phyloP scores from a whole-genome alignment of 495 filamentous ascomycete genomes.

The Penicillium chermesinum region DNA sequence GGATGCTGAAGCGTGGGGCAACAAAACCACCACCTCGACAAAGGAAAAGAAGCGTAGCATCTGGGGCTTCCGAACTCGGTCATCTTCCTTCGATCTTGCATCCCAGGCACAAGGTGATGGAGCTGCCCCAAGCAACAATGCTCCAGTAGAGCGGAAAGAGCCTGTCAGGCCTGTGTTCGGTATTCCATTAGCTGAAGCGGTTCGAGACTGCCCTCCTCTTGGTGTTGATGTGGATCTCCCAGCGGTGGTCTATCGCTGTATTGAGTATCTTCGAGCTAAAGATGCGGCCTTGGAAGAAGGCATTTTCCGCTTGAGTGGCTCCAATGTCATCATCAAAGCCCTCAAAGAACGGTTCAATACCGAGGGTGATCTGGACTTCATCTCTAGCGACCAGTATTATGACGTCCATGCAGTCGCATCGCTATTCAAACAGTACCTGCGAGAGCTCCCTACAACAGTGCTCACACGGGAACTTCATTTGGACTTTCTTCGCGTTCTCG shows the following conservation, averaged over 20 bases:
- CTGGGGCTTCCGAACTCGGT: constrained; percentile 77
- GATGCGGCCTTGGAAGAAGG: constrained; percentile 83
- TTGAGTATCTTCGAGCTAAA: constrained; percentile 86
- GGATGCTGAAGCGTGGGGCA: constrained; percentile 83
- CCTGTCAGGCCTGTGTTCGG: constrained; percentile 77
- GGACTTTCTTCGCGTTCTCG: constrained; percentile 81
- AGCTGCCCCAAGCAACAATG: constrained; percentile 33
- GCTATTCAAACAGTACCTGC: constrained; percentile 87
- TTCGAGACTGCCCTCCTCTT: constrained; percentile 67
- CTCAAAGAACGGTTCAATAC: constrained; percentile 88
- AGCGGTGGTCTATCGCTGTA: constrained; percentile 94
- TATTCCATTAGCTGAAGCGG: constrained; percentile 78
- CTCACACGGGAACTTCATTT: constrained; percentile 85
- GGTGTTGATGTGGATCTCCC: constrained; percentile 71
- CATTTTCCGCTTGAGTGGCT: constrained; percentile 93
- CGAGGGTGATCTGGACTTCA: constrained; percentile 87
- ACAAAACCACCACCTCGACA: constrained; percentile 54
- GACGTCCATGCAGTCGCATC: constrained; percentile 96
- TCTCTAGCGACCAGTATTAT: constrained; percentile 78
- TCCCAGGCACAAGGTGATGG: constrained; percentile 33
- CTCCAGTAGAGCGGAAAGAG: constrained; percentile 46
- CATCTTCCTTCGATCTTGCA: constrained; percentile 55
- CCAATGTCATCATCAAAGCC: constrained; percentile 86
- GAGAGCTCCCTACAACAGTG: constrained; percentile 86
- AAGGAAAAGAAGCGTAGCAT: constrained; percentile 92